Base-by-base conservation (phyloP, 106 monocot genomes). In the Vanilla planifolia region DNA sequence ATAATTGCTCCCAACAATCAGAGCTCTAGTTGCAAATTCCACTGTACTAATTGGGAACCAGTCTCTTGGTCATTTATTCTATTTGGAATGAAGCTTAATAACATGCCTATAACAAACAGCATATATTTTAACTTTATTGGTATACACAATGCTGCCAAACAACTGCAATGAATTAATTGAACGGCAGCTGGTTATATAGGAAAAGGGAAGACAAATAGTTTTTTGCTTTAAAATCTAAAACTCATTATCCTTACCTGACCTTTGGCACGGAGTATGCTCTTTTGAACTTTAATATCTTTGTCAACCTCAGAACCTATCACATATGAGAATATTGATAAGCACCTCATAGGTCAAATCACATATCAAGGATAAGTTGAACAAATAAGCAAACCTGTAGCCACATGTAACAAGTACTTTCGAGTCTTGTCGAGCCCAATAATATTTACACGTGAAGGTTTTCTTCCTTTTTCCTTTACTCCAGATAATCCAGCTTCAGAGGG, bases 361-460 rank as follows among this genome's bases (percentile, higher is more conserved):
- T 6, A 13, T 2, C 37, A 61, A 20, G 28, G 15, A 57, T 17
- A 33, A 41, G 14, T 53, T n/a, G 53, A 30, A 53, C 43, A n/a
- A 35, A 29, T 43, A 34, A 51, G 27, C 55, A 64, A 52, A 92
- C 98, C 98, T 88, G 98, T 48, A 42, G 81, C 92, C 40, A 92
- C 67, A 70, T 70, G 88, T 65, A 98, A 66, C 32, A 98, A 73
- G 51, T 80, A 92, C 43, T 92, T 84, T 22, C 70, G 74, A 37
- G 92, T 88, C 21, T 84, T 61, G 64, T 98, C 98, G 33, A 98
- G 56, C 65, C 92, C 98, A 11, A 96, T 79, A 66, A 98, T 82
- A 64, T 92, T 98, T 44, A 72, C 70, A 33, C 79, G 66, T 6
- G 29, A 59, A 58, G 71, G 81, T 67, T 98, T 98, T 59, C 85